Base-by-base conservation (phyloP, 805 yeast species). In the Candida sanyiensis region DNA sequence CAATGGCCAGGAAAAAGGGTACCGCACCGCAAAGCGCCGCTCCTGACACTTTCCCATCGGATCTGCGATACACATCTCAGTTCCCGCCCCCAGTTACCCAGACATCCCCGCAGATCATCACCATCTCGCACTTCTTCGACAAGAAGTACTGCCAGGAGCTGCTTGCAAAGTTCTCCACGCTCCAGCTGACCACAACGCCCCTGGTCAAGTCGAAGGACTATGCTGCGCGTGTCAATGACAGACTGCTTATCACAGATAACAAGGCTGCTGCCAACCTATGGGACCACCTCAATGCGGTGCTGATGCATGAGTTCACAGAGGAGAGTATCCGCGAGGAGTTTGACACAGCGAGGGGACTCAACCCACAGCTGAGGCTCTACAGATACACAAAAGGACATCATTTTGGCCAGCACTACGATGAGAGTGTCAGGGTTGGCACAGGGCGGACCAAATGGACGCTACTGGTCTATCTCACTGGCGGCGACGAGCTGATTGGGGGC, bases 361-460 rank as follows among this genome's bases (percentile, higher is more conserved):
- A 77, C 42, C 74, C 80, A 1, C 75, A 76, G 39, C 51, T 78
- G 11, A 51, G 85, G 27, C 55, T 77, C 5, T 78, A 78, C 51
- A 48, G 83, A 33, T 78, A 78, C 50, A 48, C 52, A 3, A 62
- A 64, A 44, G 82, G 82, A 0, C 83, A 78, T 43, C 74, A 67
- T 50, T 78, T 78, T 47, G 78, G 73, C 4, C 63, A 69, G 44
- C 84, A 78, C 49, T 76, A 75, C 48, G 85, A 78, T 47, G 83
- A 77, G 35, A 62, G 74, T 7, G 80, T 74, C 5, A 42, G 44
- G 3, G 63, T 65, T 22, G 54, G 58, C 9, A 48, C 43, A 20
- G 77, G 77, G 0, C 47, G 35, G 10, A 77, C 83, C 0, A 66
- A 61, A 46, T 78, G 83, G 83, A 78, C 85, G 0, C 53, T 78